A percentile compares a stretch with the other conserved stretches of the same genome.
Evolutionary conservation across 352 stramenopile genomes (phyloP).

Genomic region (Thalassiosira ordinaria): DNA sequence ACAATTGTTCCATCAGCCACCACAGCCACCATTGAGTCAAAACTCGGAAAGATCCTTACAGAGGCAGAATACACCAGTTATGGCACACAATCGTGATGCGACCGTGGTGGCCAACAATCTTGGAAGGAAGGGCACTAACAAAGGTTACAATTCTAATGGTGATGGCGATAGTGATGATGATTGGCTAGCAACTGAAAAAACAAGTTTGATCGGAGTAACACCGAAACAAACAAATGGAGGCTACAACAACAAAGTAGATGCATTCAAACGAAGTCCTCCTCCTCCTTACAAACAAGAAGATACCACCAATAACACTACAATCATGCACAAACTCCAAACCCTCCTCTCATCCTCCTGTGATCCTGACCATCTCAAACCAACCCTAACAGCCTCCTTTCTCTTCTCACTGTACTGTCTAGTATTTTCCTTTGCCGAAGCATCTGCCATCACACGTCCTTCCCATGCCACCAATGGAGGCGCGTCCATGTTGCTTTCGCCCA

Average conservation of each 20-base stretch:
- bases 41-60: no score
- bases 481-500: constrained; percentile 36
- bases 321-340: constrained; percentile 24
- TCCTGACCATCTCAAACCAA: no score
- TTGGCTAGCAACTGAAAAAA: no score
- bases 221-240: neutral
- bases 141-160: no score
- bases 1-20: no score
- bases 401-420: constrained; percentile 71
- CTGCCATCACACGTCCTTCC: constrained; percentile 58
- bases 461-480: constrained; percentile 6
- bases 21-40: no score
- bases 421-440: constrained; percentile 74
- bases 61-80: neutral
- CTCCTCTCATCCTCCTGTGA: no score
- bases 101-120: constrained; percentile 26
- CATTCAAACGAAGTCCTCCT: no score
- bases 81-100: constrained; percentile 27
- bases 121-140: neutral
- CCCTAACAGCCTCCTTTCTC: constrained; percentile 60
- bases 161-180: neutral
- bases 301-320: constrained; percentile 2
- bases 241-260: no score
- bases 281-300: no score
- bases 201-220: neutral